Base-by-base conservation (phyloP, 306 rosid genomes). In the Quercus gilva region DNA sequence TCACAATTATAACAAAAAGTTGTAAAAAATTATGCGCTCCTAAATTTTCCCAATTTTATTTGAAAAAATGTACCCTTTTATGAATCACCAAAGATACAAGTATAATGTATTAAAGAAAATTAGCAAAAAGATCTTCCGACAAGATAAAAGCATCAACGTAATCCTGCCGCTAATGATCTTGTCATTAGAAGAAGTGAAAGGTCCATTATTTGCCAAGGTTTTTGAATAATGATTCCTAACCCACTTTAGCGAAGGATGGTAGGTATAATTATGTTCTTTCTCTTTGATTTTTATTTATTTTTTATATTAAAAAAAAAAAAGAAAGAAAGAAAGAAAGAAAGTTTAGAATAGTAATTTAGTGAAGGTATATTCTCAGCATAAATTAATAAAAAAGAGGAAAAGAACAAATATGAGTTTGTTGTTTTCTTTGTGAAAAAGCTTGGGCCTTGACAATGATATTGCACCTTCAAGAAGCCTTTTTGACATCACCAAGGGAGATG, bases 361-460 rank as follows among this genome's bases (percentile, higher is more conserved):
- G 52, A 2, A 67, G 52, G 72, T 19, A 67, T 67, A 23, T 64
- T 9, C 37, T 67, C 15, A 65, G 25, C 52, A 35, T 67, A 0
- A 17, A 49, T 49, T 49, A 35, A 33, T n/a, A 19, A 67, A 49
- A 67, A 67, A 35, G 21, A 18, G 51, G 20, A 67, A 67, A 33
- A 33, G 4, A 35, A 19, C 10, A 2, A n/a, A 28, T 8, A 45
- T 43, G 26, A 1, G 15, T 19, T 45, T 21, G 52, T 29, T 64
- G 70, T 29, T 64, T 64, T 64, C 45, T 29, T 64, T 64, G 43
- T 17, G 70, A 64, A 64, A 64, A 64, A 64, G 70, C 23, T 28
- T 17, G 70, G 31, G 20, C 21, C 35, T 64, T 82, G 88, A 85
- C 79, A 77, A 69, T 80, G 87, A 83, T 86, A 52, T 49, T 63